Conservation (phyloP, 2,329 filamentous ascomycete genomes). For the Endoconidiophora polonica region DNA sequence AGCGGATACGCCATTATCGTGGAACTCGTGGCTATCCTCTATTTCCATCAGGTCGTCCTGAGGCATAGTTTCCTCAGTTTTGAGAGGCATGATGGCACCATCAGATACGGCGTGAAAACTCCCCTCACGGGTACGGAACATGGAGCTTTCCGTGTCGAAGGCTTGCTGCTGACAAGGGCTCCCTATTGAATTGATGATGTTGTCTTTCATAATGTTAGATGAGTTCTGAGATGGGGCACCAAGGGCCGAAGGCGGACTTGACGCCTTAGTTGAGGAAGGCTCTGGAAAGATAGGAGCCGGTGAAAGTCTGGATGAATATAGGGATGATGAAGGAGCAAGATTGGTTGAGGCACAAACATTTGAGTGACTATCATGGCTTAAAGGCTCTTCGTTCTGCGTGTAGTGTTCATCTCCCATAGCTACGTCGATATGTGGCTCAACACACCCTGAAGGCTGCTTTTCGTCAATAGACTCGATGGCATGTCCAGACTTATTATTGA, state of each 20-base stretch:
- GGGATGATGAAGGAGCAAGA: not conserved
- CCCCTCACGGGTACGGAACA: slow-evolving; percentile 46
- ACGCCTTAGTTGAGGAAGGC: slow-evolving; percentile 1
- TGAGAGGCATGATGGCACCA: slow-evolving; percentile 30
- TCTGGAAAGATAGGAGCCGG: slow-evolving; percentile 1
- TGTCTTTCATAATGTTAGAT: not conserved
- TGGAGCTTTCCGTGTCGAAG: slow-evolving; percentile 23
- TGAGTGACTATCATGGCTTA: too few species aligned
- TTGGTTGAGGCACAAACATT: too few species aligned
- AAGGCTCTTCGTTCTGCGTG: too few species aligned
- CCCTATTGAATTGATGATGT: not conserved
- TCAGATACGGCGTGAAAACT: slow-evolving; percentile 45
- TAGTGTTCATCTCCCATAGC: too few species aligned
- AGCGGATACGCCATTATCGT: slow-evolving; percentile 16
- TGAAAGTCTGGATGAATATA: not conserved
- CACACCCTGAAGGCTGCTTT: too few species aligned
- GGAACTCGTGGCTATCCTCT: slow-evolving; percentile 15
- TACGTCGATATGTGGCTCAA: too few species aligned
- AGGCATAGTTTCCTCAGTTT: slow-evolving; percentile 17
- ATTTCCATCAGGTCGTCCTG: slow-evolving; percentile 15
- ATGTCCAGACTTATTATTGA: too few species aligned
- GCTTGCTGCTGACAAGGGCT: too few species aligned
- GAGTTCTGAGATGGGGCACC: slow-evolving; percentile 13
- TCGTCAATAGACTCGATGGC: too few species aligned
- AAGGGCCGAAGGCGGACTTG: not conserved